A percentile compares a stretch with the other conserved stretches of the same genome.
Conservation (phyloP, 371 early-diverging fungal species). For the Rhizopus arrhizus region DNA sequence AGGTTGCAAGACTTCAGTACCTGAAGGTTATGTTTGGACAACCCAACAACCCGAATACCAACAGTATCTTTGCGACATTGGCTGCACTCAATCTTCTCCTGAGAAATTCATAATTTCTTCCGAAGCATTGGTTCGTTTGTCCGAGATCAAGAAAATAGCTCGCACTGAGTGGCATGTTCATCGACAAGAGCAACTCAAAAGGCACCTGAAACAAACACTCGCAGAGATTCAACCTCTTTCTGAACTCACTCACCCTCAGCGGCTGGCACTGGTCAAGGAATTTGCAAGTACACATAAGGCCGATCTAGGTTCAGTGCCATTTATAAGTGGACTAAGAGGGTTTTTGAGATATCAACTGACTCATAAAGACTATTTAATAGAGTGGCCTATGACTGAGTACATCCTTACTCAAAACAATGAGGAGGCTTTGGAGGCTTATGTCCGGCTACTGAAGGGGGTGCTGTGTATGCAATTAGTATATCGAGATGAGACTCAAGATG, state of each 20-base stretch:
- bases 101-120: conserved; percentile 10
- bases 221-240: not conserved
- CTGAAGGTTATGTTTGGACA: conserved; percentile 6
- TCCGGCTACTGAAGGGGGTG: conserved; percentile 25
- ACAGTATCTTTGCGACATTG: not conserved
- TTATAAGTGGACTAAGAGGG: conserved; percentile 27
- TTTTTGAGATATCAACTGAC: conserved; percentile 27
- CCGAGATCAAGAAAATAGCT: conserved; percentile 14
- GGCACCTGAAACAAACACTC: conserved; percentile 18
- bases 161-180: conserved; percentile 33
- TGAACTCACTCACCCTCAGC: conserved; percentile 13
- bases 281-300: conserved; percentile 16
- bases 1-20: conserved; percentile 4
- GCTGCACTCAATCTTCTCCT: not conserved
- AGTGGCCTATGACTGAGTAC: conserved; percentile 33
- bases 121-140: conserved; percentile 6
- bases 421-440: conserved; percentile 29
- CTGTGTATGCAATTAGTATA: conserved; percentile 28
- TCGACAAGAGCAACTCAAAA: conserved; percentile 20
- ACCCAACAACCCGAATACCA: conserved; percentile 6
- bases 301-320: conserved; percentile 29
- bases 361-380: conserved; percentile 16
- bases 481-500: conserved; percentile 9
- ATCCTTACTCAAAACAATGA: conserved; percentile 33
- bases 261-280: conserved; percentile 21